Evolutionary conservation across 2,329 filamentous ascomycete species (phyloP).

Genomic region (Ophiostoma ulmi): DNA sequence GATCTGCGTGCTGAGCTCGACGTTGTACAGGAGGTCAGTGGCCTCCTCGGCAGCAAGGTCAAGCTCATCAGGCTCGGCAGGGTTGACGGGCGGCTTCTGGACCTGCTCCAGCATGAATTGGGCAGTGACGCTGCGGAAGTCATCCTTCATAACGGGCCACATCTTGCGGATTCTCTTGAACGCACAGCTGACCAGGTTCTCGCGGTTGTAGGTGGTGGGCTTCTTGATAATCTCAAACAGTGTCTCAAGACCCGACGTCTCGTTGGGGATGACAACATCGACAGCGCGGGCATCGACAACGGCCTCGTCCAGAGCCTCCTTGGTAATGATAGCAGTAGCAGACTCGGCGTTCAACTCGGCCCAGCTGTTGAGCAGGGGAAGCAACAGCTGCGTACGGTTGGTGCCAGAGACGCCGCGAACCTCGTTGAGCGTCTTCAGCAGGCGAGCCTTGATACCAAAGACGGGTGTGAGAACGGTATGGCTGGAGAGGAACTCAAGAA

Average conservation of each 20-base stretch:
- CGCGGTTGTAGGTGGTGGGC: constrained; percentile 40
- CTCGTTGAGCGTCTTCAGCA: constrained; percentile 68
- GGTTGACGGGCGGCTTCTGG: constrained; percentile 38
- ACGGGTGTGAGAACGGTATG: constrained; percentile 67
- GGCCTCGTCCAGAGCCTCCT: constrained; percentile 34
- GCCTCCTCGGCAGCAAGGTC: constrained; percentile 53
- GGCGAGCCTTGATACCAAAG: constrained; percentile 60
- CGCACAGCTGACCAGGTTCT: constrained; percentile 56
- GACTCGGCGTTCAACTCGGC: constrained; percentile 49
- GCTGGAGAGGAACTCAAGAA: constrained; percentile 67
- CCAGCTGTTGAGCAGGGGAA: constrained; percentile 72
- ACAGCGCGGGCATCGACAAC: constrained; percentile 41
- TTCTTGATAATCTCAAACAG: constrained; percentile 46
- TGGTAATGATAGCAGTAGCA: constrained; percentile 45
- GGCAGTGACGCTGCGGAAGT: constrained; percentile 55
- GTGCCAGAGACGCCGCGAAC: constrained; percentile 65
- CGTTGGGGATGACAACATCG: constrained; percentile 51
- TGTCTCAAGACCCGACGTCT: constrained; percentile 47
- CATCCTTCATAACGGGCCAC: constrained; percentile 67
- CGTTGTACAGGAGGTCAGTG: constrained; percentile 64
- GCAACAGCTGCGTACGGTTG: constrained; percentile 66
- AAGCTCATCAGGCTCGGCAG: constrained; percentile 35
- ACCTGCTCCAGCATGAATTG: constrained; percentile 59
- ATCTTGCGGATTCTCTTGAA: constrained; percentile 66
- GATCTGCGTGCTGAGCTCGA: constrained; percentile 68